Base-by-base conservation (phyloP, 1,284 basidiomycete genomes). In the Gomphus bonarii region DNA sequence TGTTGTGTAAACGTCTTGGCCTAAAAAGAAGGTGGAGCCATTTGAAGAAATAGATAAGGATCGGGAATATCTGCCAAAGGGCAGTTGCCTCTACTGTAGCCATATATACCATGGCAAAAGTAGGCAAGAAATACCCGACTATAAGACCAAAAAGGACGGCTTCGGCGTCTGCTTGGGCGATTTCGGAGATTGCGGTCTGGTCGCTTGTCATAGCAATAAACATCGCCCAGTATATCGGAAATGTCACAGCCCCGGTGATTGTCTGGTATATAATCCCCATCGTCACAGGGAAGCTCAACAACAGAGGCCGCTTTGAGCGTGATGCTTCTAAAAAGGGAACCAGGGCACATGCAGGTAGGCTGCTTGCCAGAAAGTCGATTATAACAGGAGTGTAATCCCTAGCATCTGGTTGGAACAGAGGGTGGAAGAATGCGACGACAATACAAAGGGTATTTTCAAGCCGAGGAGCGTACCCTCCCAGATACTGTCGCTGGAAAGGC, bases 1-100 rank as follows among this genome's bases (percentile, higher is more conserved):
- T n/a, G 3, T 54, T 54, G 42, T 61, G 40, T 43, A 61, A 57
- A 3, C 63, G 61, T 1, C 65, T 59, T 30, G 67, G 64, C 33
- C 68, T 63, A 40, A 73, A 53, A 35, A 65, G 46, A 9, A 67
- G 60, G 55, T 72, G 66, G 0, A 61, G 38, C 2, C 14, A 3
- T 46, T 69, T 63, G 7, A 70, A 66, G 18, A 72, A 5, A 42
- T 65, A 66, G 42, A 72, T 64, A 59, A 65, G 67, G 25, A 72
- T n/a, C 4, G 77, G 76, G 58, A 73, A 76, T 16, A 65, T 58
- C 55, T 78, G 77, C 76, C 76, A 79, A 35, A 70, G 60, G 3
- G 70, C 71, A 11, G 72, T 78, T 55, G 74, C 62, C 20, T 57
- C 54, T 3, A 73, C 66, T 47, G 69, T 67, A 33, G 62, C 48